Evolutionary conservation across 2,329 filamentous ascomycete genomes (phyloP).

Genomic region (Penicillium palitans): DNA sequence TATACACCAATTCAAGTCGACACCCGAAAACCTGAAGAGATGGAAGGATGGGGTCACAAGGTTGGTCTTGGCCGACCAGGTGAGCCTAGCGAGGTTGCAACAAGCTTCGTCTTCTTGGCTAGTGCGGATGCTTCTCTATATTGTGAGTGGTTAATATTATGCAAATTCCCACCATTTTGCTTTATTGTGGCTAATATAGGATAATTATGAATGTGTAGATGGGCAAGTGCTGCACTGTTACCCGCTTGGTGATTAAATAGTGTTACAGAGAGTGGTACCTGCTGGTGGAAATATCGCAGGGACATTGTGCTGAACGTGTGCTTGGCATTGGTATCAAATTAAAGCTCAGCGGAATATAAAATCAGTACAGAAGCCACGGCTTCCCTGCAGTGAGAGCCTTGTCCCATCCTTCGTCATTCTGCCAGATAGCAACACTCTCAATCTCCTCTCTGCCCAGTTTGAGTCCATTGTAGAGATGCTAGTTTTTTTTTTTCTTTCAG

Average conservation of each 20-base stretch:
- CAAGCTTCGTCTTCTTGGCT: constrained; percentile 44
- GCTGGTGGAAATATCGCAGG: neutral
- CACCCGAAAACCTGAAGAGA: constrained; percentile 35
- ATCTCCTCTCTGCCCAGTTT: constrained; percentile 41
- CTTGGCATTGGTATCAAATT: neutral
- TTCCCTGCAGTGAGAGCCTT: constrained; percentile 35
- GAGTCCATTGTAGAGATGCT: constrained; percentile 44
- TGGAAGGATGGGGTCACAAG: constrained; percentile 36
- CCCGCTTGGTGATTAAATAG: constrained; percentile 35
- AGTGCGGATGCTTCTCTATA: constrained; percentile 38
- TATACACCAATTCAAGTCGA: constrained; percentile 41
- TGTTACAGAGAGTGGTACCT: neutral
- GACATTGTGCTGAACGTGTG: neutral
- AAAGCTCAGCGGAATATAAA: neutral
- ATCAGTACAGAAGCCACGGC: constrained; percentile 39
- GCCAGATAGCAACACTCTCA: constrained; percentile 41
- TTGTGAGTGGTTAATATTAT: constrained; percentile 28
- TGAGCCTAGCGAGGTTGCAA: constrained; percentile 42
- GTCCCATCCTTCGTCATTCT: constrained; percentile 41
- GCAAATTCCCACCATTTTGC: neutral
- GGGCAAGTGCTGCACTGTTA: constrained; percentile 40
- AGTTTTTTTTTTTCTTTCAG: neutral
- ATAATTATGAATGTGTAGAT: constrained; percentile 21
- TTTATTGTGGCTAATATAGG: neutral
- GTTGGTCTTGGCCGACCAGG: constrained; percentile 37